Percentiles rank a stretch among this genome's conserved stretches.
Conservation (phyloP, 2,329 filamentous ascomycete genomes). For the Trichoderma polysporum region DNA sequence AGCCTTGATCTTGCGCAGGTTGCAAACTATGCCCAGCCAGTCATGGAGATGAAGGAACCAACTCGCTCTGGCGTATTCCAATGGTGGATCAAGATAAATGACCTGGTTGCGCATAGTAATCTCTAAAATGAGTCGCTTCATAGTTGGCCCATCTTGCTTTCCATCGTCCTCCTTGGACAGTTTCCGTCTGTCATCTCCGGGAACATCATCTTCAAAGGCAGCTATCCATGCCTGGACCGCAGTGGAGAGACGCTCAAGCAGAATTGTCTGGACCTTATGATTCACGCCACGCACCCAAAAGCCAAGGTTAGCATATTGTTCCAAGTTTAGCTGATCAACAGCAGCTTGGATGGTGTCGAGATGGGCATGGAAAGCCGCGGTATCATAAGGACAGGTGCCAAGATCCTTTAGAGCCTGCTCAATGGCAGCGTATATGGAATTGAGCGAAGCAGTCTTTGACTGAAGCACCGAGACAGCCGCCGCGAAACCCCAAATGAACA, state of each 20-base stretch:
- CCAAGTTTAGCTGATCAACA: slow-evolving; percentile 93
- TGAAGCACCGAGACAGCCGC: slow-evolving; percentile 84
- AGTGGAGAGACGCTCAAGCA: slow-evolving; percentile 78
- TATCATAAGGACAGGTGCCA: slow-evolving; percentile 78
- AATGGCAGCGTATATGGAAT: slow-evolving; percentile 73
- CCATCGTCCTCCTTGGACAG: slow-evolving; percentile 45
- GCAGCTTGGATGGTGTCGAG: slow-evolving; percentile 85
- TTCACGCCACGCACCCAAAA: slow-evolving; percentile 92
- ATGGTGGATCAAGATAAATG: slow-evolving; percentile 90
- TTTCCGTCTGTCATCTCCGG: slow-evolving; percentile 54
- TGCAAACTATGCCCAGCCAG: slow-evolving; percentile 91
- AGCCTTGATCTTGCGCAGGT: slow-evolving; percentile 89
- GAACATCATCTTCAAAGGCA: slow-evolving; percentile 68
- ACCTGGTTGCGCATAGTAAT: slow-evolving; percentile 98
- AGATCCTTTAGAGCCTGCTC: slow-evolving; percentile 83
- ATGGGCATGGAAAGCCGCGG: slow-evolving; percentile 73
- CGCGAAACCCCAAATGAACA: slow-evolving; percentile 94
- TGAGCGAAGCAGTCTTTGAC: slow-evolving; percentile 76
- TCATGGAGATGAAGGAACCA: slow-evolving; percentile 92
- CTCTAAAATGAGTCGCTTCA: slow-evolving; percentile 79
- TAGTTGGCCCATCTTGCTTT: slow-evolving; percentile 58
- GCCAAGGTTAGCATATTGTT: slow-evolving; percentile 90
- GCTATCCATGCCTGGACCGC: slow-evolving; percentile 86
- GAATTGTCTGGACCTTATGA: slow-evolving; percentile 73
- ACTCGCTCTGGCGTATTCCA: slow-evolving; percentile 86